phyloP scores from a whole-genome alignment of 2,329 filamentous ascomycete genomes.

The Exophiala sp. region DNA sequence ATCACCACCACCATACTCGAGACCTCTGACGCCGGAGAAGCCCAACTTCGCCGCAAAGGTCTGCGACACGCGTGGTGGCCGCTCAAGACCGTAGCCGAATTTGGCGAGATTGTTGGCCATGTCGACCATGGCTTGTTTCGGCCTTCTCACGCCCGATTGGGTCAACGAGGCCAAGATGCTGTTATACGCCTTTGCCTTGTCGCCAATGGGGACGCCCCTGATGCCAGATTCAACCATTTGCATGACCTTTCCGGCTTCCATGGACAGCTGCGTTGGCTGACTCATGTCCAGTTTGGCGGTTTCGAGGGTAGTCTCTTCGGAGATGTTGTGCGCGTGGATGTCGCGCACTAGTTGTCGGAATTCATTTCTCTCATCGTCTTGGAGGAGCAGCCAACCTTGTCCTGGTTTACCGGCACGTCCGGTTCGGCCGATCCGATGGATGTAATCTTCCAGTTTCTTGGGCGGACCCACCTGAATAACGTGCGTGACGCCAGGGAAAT shows the following conservation, averaged over 20 bases:
- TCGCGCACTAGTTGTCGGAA: slow-evolving; percentile 49
- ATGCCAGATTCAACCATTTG: slow-evolving; percentile 41
- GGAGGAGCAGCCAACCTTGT: slow-evolving; percentile 56
- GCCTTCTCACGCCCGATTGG: slow-evolving; percentile 11
- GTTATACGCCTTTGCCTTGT: slow-evolving; percentile 33
- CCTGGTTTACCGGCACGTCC: slow-evolving; percentile 50
- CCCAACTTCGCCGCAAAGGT: slow-evolving; percentile 32
- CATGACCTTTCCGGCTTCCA: slow-evolving; percentile 28
- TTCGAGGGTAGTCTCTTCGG: slow-evolving; percentile 39
- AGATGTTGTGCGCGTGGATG: slow-evolving; percentile 48
- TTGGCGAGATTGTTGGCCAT: slow-evolving; percentile 42
- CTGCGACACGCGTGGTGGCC: slow-evolving; percentile 34
- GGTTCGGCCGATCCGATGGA: slow-evolving; percentile 40
- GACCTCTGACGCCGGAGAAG: slow-evolving; percentile 28
- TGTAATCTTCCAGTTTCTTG: slow-evolving; percentile 45
- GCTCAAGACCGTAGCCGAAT: slow-evolving; percentile 44
- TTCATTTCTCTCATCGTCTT: slow-evolving; percentile 41
- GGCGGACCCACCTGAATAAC: slow-evolving; percentile 48
- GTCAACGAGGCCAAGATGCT: slow-evolving; percentile 29
- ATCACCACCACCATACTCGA: slow-evolving; percentile 22
- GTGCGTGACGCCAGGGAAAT: slow-evolving; percentile 47
- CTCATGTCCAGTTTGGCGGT: slow-evolving; percentile 36
- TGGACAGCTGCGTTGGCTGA: slow-evolving; percentile 29
- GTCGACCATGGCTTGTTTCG: slow-evolving; percentile 40
- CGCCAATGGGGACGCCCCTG: slow-evolving; percentile 25